phyloP scores from a whole-genome alignment of 2,329 filamentous ascomycete genomes.

The Aspergillus sp. region DNA sequence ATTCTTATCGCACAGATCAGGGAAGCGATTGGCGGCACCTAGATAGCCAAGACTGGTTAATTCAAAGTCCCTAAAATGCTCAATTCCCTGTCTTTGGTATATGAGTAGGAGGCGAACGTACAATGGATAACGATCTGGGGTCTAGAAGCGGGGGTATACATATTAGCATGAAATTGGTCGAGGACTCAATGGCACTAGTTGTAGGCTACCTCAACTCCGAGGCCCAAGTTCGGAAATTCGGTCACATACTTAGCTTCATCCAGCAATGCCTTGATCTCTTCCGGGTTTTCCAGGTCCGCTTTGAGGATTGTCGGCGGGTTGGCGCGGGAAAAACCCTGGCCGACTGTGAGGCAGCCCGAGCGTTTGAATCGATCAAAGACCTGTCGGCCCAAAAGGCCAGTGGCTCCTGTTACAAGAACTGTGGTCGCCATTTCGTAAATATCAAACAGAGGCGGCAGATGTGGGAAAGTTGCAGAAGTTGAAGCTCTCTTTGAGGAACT shows the following conservation, averaged over 20 bases:
- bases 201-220: not conserved
- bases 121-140: conserved; percentile 80
- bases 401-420: conserved; percentile 79
- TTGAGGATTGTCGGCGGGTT: conserved; percentile 67
- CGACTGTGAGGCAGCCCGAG: conserved; percentile 67
- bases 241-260: conserved; percentile 52
- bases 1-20: conserved; percentile 79
- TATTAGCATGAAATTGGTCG: conserved; percentile 3
- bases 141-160: conserved; percentile 40
- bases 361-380: conserved; percentile 69
- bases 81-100: too few relatives aligned
- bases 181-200: not conserved
- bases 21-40: conserved; percentile 86
- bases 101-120: conserved; percentile 41
- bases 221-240: not conserved
- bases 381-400: conserved; percentile 78
- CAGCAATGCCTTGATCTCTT: conserved; percentile 48
- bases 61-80: too few relatives aligned
- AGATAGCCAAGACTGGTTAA: not conserved
- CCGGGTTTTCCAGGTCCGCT: conserved; percentile 50
- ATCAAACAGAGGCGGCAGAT: conserved; percentile 4
- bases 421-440: conserved; percentile 44
- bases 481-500: conserved; percentile 2
- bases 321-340: conserved; percentile 72
- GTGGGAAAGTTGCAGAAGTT: conserved; percentile 4